A percentile compares a stretch with the other conserved stretches of the same genome.
phyloP scores from a whole-genome alignment of 345 rosid genomes.

The Murraya paniculata region DNA sequence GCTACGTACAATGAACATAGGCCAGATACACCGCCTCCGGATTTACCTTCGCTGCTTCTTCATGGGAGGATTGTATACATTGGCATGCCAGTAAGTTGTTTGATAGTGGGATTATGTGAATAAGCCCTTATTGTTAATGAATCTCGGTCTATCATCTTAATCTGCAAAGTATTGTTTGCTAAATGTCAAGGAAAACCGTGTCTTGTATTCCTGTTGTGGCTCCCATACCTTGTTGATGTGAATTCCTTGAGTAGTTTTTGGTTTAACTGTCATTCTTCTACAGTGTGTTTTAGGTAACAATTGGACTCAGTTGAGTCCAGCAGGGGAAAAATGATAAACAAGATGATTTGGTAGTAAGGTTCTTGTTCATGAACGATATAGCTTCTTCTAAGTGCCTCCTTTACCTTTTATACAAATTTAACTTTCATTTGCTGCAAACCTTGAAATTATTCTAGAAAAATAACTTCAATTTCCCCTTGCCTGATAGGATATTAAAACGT shows the following conservation, averaged over 20 bases:
- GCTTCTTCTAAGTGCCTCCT: background rate
- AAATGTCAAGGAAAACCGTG: background rate
- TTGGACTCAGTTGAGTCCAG: background rate
- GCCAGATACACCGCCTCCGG: slow-evolving; percentile 74
- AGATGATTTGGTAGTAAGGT: too few species aligned
- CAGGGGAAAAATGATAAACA: too few species aligned
- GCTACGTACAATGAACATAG: slow-evolving; percentile 55
- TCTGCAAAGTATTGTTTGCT: background rate
- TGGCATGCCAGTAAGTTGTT: slow-evolving; percentile 79
- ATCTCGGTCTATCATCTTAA: background rate
- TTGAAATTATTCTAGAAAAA: background rate
- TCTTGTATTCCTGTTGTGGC: background rate
- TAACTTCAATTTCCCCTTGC: background rate
- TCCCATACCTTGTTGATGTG: background rate
- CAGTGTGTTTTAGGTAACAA: background rate
- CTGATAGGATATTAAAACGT: background rate
- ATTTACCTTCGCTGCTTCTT: slow-evolving; percentile 75
- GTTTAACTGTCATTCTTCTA: background rate
- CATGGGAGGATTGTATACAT: slow-evolving; percentile 79
- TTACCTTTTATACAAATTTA: background rate
- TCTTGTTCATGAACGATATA: too few species aligned
- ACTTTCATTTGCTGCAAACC: background rate
- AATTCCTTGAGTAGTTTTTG: background rate
- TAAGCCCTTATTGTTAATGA: background rate
- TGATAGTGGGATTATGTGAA: background rate